phyloP scores from a whole-genome alignment of 2,329 filamentous ascomycete species.

The Macrophomina tecta region DNA sequence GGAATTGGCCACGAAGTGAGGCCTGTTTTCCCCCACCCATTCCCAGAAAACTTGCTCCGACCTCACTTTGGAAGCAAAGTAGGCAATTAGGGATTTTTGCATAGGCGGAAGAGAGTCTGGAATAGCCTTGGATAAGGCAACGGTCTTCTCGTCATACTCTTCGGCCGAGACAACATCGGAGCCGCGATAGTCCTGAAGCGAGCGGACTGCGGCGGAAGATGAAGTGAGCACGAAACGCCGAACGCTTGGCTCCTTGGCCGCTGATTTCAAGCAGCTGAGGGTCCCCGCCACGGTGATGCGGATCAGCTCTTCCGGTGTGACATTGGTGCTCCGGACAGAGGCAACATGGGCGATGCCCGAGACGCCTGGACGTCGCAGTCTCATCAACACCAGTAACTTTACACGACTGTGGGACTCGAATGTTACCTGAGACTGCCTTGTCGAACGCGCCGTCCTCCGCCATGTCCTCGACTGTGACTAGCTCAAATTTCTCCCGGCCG shows the following conservation, averaged over 20 bases:
- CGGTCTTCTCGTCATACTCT: too few relatives aligned
- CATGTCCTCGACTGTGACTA: slow-evolving; percentile 40
- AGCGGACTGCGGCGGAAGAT: slow-evolving; percentile 45
- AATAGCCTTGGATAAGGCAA: background rate
- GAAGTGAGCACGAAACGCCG: slow-evolving; percentile 54
- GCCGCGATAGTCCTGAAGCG: slow-evolving; percentile 39
- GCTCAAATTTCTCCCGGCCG: slow-evolving; percentile 34
- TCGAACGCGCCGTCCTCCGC: slow-evolving; percentile 35
- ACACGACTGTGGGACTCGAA: background rate
- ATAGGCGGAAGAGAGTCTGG: background rate
- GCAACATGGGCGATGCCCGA: slow-evolving; percentile 55
- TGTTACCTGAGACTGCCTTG: slow-evolving; percentile 34
- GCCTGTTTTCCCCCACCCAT: slow-evolving; percentile 47
- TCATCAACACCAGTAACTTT: too few relatives aligned
- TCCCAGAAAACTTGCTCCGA: slow-evolving; percentile 51
- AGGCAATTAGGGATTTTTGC: background rate
- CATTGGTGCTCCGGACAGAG: slow-evolving; percentile 46
- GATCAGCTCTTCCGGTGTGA: slow-evolving; percentile 32
- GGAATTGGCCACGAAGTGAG: slow-evolving; percentile 48
- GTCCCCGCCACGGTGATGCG: slow-evolving; percentile 43
- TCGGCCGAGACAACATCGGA: too few relatives aligned
- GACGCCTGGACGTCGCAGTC: slow-evolving; percentile 35
- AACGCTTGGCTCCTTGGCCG: slow-evolving; percentile 47
- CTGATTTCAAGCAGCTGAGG: slow-evolving; percentile 49
- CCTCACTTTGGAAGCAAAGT: slow-evolving; percentile 49